A percentile compares a stretch with the other conserved stretches of the same genome.
phyloP scores from a whole-genome alignment of 768 basidiomycete species.

The Harrya chromipes region DNA sequence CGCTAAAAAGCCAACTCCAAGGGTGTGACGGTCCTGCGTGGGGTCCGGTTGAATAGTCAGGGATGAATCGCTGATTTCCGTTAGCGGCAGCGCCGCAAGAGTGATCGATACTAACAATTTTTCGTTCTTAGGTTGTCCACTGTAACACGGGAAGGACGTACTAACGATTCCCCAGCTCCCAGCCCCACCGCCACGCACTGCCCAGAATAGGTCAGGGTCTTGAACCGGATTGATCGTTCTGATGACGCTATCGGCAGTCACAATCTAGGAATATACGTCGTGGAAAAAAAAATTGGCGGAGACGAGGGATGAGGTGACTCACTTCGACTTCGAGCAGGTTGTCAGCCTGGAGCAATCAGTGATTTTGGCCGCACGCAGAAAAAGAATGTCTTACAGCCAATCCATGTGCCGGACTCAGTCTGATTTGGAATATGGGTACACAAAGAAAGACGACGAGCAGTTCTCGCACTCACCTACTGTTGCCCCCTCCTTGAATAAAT shows the following conservation, averaged over 20 bases:
- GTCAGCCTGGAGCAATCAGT: constrained; percentile 34
- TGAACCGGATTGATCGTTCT: constrained; percentile 39
- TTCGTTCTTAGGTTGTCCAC: neutral
- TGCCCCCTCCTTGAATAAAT: constrained; percentile 48
- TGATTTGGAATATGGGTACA: neutral
- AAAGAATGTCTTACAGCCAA: neutral
- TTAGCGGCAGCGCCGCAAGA: constrained; percentile 11
- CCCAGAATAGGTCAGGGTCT: constrained; percentile 51
- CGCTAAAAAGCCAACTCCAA: constrained; percentile 13
- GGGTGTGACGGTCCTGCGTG: constrained; percentile 7
- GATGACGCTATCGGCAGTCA: constrained; percentile 39
- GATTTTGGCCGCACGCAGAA: neutral
- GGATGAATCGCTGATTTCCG: constrained; percentile 4
- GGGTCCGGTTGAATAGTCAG: constrained; percentile 10
- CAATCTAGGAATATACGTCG: constrained; percentile 21
- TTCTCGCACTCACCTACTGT: constrained; percentile 27
- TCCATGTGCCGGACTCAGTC: constrained; percentile 19
- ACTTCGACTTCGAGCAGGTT: constrained; percentile 42
- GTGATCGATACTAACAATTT: constrained; percentile 11
- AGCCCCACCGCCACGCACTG: constrained; percentile 50
- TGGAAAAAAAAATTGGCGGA: neutral
- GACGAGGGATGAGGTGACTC: neutral
- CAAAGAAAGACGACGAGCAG: neutral
- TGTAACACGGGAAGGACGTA: neutral
- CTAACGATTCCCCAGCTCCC: constrained; percentile 47